These are phyloP conservation scores for Paramecium biaurelia DNA, from an alignment of 73 alveolate species.

Conservation along the genomic window DNA sequence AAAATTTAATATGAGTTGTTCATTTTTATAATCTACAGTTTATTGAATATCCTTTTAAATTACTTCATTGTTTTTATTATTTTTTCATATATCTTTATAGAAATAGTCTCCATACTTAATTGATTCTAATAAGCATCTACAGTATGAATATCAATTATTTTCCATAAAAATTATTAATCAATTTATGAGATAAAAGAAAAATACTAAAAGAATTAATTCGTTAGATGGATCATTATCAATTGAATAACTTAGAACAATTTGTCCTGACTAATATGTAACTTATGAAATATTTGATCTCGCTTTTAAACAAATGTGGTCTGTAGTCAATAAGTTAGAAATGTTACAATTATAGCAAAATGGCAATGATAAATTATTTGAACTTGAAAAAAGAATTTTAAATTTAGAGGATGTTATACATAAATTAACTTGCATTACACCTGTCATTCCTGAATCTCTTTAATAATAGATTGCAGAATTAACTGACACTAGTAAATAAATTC, in stretches of 20 bases:
- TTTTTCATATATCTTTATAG: too few species aligned
- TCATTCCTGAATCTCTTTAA: neutral
- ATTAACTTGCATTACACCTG: neutral
- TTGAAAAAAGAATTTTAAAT: conserved; percentile 33
- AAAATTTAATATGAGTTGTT: too few species aligned
- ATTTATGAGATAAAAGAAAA: neutral
- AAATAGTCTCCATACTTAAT: too few species aligned
- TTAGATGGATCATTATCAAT: neutral
- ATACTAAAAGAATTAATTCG: neutral
- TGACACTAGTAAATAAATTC: neutral
- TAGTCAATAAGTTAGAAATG: conserved; percentile 27
- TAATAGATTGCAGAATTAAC: neutral
- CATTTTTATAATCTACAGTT: too few species aligned
- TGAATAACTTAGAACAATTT: neutral
- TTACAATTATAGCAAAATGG: neutral
- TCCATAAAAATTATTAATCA: neutral
- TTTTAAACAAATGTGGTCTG: conserved; percentile 38
- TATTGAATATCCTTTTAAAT: too few species aligned
- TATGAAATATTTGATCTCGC: conserved; percentile 43
- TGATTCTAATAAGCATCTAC: too few species aligned
- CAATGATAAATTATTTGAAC: conserved; percentile 6
- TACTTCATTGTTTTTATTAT: too few species aligned
- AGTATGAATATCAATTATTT: neutral
- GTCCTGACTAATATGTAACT: conserved; percentile 44
- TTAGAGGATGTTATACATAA: conserved; percentile 24